Conservation (phyloP, 1,139 yeast genomes). For the Lodderomyces metapsilosis region DNA sequence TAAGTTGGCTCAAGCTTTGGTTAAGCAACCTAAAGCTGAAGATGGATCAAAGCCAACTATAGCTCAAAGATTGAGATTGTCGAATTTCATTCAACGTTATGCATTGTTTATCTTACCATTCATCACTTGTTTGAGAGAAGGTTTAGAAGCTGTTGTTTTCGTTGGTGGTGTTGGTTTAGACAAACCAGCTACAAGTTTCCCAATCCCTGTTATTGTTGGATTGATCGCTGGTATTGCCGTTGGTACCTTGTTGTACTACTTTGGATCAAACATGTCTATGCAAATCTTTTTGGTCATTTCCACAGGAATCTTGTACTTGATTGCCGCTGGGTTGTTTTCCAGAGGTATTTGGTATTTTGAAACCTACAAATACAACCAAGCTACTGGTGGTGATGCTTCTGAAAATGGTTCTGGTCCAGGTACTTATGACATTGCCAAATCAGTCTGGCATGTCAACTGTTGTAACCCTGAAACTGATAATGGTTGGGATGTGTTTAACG, state of each 20-base stretch:
- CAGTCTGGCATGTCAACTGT: constrained; percentile 94
- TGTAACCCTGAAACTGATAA: constrained; percentile 86
- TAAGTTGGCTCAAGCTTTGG: constrained; percentile 75
- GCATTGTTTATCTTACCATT: constrained; percentile 79
- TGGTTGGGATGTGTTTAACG: constrained; percentile 91
- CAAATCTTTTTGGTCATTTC: constrained; percentile 79
- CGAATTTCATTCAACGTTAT: constrained; percentile 55
- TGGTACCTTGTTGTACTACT: constrained; percentile 68
- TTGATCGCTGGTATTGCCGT: constrained; percentile 67
- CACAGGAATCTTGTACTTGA: constrained; percentile 78
- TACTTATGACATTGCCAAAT: constrained; percentile 69
- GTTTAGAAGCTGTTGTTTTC: constrained; percentile 87
- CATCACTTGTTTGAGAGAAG: constrained; percentile 84
- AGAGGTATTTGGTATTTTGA: constrained; percentile 89
- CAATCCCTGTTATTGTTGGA: constrained; percentile 79
- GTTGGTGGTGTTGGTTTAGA: constrained; percentile 87
- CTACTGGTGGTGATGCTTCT: constrained; percentile 85
- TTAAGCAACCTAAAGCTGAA: constrained; percentile 37
- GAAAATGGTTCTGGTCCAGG: constrained; percentile 93
- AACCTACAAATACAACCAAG: constrained; percentile 55
- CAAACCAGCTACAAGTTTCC: constrained; percentile 76
- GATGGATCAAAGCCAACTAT: constrained; percentile 6
- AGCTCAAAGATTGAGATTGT: constrained; percentile 30
- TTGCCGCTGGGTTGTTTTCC: constrained; percentile 85
- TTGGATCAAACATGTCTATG: constrained; percentile 73